Conservation (phyloP, 1,139 yeast species). For the Sugiyamaella grinbergsii region DNA sequence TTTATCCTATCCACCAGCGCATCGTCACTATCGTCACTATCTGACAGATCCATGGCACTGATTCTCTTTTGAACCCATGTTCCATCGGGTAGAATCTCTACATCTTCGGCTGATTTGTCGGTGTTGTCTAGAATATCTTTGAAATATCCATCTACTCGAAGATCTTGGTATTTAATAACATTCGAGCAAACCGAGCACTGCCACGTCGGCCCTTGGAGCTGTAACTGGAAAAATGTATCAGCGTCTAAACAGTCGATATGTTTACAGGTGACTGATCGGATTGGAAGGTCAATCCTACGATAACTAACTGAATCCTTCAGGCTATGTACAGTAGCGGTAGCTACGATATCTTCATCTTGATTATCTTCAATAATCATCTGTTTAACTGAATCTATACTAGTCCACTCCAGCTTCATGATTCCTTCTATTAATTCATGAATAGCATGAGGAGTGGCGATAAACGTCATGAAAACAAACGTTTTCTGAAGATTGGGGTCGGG, state of each 20-base stretch:
- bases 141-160: slow-evolving; percentile 46
- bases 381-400: slow-evolving; percentile 38
- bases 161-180: slow-evolving; percentile 37
- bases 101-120: slow-evolving; percentile 36
- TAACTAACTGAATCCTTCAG: slow-evolving; percentile 46
- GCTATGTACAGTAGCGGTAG: slow-evolving; percentile 41
- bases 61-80: slow-evolving; percentile 37
- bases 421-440: slow-evolving; percentile 35
- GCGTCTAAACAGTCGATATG: slow-evolving; percentile 50
- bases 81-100: slow-evolving; percentile 45
- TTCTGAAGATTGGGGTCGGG: slow-evolving; percentile 11
- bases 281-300: slow-evolving; percentile 43
- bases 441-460: slow-evolving; percentile 33
- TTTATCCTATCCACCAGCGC: slow-evolving; percentile 16
- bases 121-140: slow-evolving; percentile 40
- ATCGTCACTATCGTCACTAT: slow-evolving; percentile 24
- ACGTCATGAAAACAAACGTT: slow-evolving; percentile 38
- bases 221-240: slow-evolving; percentile 43
- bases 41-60: slow-evolving; percentile 25
- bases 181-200: slow-evolving; percentile 47
- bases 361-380: slow-evolving; percentile 33
- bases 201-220: slow-evolving; percentile 50
- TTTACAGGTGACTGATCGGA: slow-evolving; percentile 43
- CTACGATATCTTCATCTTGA: slow-evolving; percentile 46
- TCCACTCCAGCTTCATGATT: slow-evolving; percentile 36